A percentile compares a stretch with the other conserved stretches of the same genome.
phyloP scores from a whole-genome alignment of 2,329 filamentous ascomycete genomes.

The Pyrenophora graminea region DNA sequence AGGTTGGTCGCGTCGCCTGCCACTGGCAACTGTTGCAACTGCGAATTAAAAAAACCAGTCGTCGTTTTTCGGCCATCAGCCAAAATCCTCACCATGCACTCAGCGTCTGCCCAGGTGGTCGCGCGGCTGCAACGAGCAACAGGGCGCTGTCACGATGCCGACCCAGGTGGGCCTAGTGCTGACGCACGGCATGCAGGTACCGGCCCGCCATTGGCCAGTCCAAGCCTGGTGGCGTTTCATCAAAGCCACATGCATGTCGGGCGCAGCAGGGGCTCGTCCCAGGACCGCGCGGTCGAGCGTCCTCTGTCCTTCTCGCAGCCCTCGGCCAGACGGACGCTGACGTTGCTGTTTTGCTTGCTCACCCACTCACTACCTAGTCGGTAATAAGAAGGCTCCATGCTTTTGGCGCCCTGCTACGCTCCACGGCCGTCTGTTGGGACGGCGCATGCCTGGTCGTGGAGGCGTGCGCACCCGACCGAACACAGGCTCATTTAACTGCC shows the following conservation, averaged over 20 bases:
- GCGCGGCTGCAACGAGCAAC: not conserved
- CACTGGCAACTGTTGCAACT: too few species aligned
- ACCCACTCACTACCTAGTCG: too few species aligned
- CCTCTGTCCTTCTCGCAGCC: not conserved
- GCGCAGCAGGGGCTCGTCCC: not conserved
- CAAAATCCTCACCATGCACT: not conserved
- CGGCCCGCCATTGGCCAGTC: not conserved
- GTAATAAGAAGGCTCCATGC: not conserved
- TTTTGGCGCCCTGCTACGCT: conserved; percentile 7
- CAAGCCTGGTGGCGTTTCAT: conserved; percentile 7
- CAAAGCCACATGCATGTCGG: conserved; percentile 6
- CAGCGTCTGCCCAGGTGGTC: not conserved
- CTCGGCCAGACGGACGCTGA: conserved; percentile 4
- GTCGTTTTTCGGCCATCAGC: not conserved
- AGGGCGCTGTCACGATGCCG: conserved; percentile 2
- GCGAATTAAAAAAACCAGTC: too few species aligned
- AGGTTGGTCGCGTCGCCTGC: too few species aligned
- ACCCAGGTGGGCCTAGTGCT: not conserved
- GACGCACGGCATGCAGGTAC: conserved; percentile 11
- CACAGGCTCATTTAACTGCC: conserved; percentile 7
- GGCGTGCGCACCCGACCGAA: not conserved
- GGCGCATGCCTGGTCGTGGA: not conserved
- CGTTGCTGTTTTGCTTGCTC: not conserved
- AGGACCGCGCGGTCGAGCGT: conserved; percentile 8
- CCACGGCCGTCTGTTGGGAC: conserved; percentile 8